Evolutionary conservation across 495 filamentous ascomycete genomes (phyloP).

Genomic region (Podospora comata): DNA sequence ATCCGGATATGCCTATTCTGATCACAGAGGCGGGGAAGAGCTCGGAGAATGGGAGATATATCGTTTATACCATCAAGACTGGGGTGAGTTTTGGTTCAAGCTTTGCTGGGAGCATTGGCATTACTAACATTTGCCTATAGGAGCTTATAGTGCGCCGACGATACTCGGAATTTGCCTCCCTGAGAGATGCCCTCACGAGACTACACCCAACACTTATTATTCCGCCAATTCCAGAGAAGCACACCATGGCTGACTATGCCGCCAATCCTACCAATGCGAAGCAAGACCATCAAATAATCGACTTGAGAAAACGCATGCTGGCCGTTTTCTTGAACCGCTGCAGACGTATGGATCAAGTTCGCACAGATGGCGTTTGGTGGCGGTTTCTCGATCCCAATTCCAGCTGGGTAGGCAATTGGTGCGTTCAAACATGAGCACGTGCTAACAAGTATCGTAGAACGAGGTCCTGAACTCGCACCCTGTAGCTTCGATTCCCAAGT

Average conservation of each 20-base stretch:
- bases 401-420: slow-evolving; percentile 76
- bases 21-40: slow-evolving; percentile 96
- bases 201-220: slow-evolving; percentile 93
- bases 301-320: slow-evolving; percentile 92
- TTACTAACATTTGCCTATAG: slow-evolving; percentile 47
- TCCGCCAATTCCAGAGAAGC: slow-evolving; percentile 96
- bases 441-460: slow-evolving; percentile 57
- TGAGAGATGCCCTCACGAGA: slow-evolving; percentile 81
- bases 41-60: slow-evolving; percentile 79
- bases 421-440: neutral
- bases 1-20: slow-evolving; percentile 80
- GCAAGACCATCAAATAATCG: slow-evolving; percentile 93
- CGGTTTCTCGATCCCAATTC: slow-evolving; percentile 95
- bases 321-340: slow-evolving; percentile 93
- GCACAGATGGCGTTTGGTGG: slow-evolving; percentile 95
- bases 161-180: slow-evolving; percentile 95
- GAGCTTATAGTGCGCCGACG: slow-evolving; percentile 90
- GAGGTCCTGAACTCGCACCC: slow-evolving; percentile 90
- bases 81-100: slow-evolving; percentile 58
- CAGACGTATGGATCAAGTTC: slow-evolving; percentile 85
- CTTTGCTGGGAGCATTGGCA: neutral
- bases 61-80: slow-evolving; percentile 94
- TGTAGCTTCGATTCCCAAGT: slow-evolving; percentile 86
- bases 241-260: slow-evolving; percentile 97
- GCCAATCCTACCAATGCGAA: slow-evolving; percentile 97